Base-by-base conservation (phyloP, 1,284 basidiomycete genomes). In the Rhodofomes roseus region DNA sequence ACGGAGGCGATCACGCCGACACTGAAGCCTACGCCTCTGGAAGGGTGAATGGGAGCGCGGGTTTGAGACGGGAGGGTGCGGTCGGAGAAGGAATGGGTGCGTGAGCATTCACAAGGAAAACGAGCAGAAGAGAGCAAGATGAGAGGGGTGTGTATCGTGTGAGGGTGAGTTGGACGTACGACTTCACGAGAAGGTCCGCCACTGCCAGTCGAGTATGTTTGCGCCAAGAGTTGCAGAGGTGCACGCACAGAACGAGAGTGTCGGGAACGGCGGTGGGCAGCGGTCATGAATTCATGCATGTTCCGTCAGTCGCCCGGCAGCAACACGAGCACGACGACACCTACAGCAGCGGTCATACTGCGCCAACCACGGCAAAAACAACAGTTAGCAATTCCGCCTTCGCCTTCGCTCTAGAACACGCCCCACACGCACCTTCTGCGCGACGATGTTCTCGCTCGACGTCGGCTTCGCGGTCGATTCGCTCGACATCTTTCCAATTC, bases 1-100 rank as follows among this genome's bases (percentile, higher is more conserved):
- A 98, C 96, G 46, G 94, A 97, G 39, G 93, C 89, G 60, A 98
- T 87, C 61, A 99, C 93, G 72, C 96, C 96, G 50, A 89, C 90
- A 70, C 95, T 89, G 76, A 98, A 95, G 61, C 96, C 96, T 66
- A 98, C 86, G 68, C 95, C 95, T 62, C 95, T 95, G 77, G 31
- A 20, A 41, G 40, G 20, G 40, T 6, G 16, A 5, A 41, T 41
- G 20, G 14, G 14, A 18, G 40, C 40, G 40, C 18, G 6, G 20
- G 40, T 9, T 18, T 8, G n/a, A n/a, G n/a, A n/a, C n/a, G n/a
- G n/a, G n/a, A n/a, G n/a, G n/a, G n/a, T n/a, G n/a, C n/a, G n/a
- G n/a, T n/a, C n/a, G n/a, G n/a, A n/a, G n/a, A n/a, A n/a, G 20
- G 40, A 4, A 34, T 34, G 5, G 11, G 11, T 11, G 31, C 31